Percentiles rank a stretch among this genome's conserved stretches.
phyloP scores from a whole-genome alignment of 2,329 filamentous ascomycete species.

The Xylariaceae sp. region DNA sequence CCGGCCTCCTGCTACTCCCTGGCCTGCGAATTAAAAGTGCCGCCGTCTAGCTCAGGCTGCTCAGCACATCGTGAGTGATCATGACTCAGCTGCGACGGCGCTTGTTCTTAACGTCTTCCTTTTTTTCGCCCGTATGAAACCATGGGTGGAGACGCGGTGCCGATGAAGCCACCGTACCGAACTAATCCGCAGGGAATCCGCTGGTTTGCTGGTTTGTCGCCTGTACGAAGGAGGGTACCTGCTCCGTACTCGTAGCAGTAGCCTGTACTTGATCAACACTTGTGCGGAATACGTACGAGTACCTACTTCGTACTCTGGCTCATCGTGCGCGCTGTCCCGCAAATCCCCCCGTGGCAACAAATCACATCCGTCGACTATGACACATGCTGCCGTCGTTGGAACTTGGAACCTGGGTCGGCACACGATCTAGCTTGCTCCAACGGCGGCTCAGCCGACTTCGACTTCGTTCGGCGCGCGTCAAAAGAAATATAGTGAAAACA shows the following conservation, averaged over 20 bases:
- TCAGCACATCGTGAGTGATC: background rate
- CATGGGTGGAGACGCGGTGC: constrained; percentile 8
- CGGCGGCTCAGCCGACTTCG: background rate
- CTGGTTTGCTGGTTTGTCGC: no score
- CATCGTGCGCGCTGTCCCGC: background rate
- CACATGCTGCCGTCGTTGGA: background rate
- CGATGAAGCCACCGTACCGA: constrained; percentile 1
- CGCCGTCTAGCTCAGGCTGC: no score
- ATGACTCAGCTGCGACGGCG: constrained; percentile 4
- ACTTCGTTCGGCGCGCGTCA: background rate
- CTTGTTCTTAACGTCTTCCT: background rate
- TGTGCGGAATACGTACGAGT: no score
- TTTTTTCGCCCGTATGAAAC: background rate
- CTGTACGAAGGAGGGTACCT: no score
- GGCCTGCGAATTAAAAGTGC: no score
- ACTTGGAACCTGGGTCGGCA: background rate
- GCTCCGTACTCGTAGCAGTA: no score
- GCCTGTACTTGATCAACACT: no score
- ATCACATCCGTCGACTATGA: background rate
- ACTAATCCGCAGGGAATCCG: no score
- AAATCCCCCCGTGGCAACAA: background rate
- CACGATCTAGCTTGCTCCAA: background rate
- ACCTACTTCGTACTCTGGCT: background rate
- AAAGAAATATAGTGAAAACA: background rate
- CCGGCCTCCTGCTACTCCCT: no score